Conservation (phyloP, 345 rosid species). For the Rhodamnia rubescens region DNA sequence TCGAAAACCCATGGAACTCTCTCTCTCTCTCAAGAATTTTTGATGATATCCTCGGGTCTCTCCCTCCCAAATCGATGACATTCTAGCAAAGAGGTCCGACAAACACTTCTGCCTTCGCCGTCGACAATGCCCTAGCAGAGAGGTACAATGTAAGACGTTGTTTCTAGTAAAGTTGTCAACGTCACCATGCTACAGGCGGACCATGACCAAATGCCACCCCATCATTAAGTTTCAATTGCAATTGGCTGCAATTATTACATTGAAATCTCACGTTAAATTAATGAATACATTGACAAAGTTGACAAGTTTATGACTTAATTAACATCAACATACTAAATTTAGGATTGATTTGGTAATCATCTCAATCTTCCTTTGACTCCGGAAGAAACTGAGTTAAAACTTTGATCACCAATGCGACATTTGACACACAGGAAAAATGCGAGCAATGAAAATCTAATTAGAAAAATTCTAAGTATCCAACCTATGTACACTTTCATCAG, state of each 20-base stretch:
- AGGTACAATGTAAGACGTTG: too few species aligned
- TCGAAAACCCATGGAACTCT: too few species aligned
- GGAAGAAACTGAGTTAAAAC: not conserved
- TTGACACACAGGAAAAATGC: not conserved
- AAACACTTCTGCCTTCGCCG: too few species aligned
- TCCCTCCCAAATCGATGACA: too few species aligned
- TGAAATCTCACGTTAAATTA: not conserved
- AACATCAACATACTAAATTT: not conserved
- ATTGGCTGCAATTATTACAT: not conserved
- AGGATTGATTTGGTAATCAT: not conserved
- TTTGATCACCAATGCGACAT: not conserved
- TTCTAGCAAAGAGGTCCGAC: too few species aligned
- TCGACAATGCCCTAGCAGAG: too few species aligned
- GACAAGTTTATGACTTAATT: not conserved
- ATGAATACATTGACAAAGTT: not conserved
- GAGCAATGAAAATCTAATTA: not conserved
- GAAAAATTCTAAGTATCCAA: not conserved
- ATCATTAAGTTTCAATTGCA: rapidly evolving
- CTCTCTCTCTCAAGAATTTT: too few species aligned
- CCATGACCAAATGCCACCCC: not conserved
- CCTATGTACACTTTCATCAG: not conserved
- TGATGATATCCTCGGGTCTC: too few species aligned
- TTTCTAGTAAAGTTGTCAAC: not conserved
- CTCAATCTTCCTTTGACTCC: not conserved
- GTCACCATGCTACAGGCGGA: not conserved